Base-by-base conservation (phyloP, 2,329 filamentous ascomycete genomes). In the Pseudogymnoascus sp. region DNA sequence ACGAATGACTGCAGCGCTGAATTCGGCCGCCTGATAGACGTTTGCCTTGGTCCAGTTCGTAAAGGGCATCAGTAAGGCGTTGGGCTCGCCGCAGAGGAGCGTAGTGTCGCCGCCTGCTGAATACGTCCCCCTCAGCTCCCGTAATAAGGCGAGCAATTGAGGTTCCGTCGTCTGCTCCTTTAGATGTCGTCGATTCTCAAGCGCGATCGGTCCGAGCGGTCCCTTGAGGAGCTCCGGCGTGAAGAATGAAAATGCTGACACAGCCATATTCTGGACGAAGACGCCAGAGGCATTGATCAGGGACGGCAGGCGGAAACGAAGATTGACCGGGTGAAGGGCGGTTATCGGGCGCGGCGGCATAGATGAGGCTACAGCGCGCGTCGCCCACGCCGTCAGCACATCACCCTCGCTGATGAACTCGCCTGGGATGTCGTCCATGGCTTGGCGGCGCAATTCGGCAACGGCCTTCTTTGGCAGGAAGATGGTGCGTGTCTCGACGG, bases 391-490 rank as follows among this genome's bases (percentile, higher is more conserved):
- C 1, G 71, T 68, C 1, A 82, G 66, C 1, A 80, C 69, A 60
- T 82, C 78, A 18, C 75, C 74, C n/a, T 80, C 77, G 64, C 76
- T 80, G 31, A 81, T 42, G 60, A 78, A 80, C 1, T 59, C 42
- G 1, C 59, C 58, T 1, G 60, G 52, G 27, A 73, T 62, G 21
- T 77, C 74, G 5, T 68, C 65, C 40, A 70, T 64, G 27, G 75
- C 74, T 29, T 67, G 68, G 1, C 67, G 58, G 4, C 70, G 73
- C 39, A 80, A 61, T 2, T 62, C 40, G 1, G 63, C 60, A 1
- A 79, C 55, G 27, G 68, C 70, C 5, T 59, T 27, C 2, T 64
- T 69, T 0, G 79, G 75, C 1, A 81, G 63, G 67, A 70, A 79
- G 12, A 81, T 64, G 1, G 73, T 71, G 31, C 74, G 74, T 4